A percentile compares a stretch with the other conserved stretches of the same genome.
These are phyloP conservation scores for Flaveria brownii DNA, from an alignment of 129 eudicot species.

Conservation along the genomic window DNA sequence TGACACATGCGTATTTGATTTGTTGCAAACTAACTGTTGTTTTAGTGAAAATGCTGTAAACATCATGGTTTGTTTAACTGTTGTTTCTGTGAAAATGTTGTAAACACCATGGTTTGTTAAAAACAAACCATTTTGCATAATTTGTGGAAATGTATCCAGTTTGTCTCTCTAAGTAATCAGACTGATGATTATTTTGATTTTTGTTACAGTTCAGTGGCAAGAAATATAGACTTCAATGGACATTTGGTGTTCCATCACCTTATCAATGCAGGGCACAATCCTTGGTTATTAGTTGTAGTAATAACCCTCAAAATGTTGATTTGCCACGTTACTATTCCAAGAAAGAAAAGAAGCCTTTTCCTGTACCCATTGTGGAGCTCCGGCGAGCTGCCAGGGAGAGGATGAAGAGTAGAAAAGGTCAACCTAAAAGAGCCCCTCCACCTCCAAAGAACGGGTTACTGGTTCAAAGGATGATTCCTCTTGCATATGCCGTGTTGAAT, in stretches of 20 bases:
- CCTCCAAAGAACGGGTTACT: conserved; percentile 88
- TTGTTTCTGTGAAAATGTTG: no score
- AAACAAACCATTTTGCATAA: conserved; percentile 6
- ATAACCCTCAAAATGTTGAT: conserved; percentile 92
- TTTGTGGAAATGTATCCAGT: neutral
- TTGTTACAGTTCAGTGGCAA: conserved; percentile 50
- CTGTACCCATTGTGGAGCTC: conserved; percentile 82
- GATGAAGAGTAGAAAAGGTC: conserved; percentile 63
- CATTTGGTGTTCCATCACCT: conserved; percentile 24
- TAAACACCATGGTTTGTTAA: neutral
- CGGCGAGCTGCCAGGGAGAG: conserved; percentile 94
- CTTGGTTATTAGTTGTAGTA: conserved; percentile 48
- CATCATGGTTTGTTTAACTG: no score
- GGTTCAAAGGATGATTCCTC: conserved; percentile 71
- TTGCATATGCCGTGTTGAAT: conserved; percentile 73
- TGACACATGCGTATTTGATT: neutral
- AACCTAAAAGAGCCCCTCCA: conserved; percentile 57
- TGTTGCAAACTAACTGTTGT: neutral
- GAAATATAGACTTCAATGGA: conserved; percentile 34
- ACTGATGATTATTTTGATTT: neutral
- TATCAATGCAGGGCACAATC: conserved; percentile 22
- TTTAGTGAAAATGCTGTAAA: neutral
- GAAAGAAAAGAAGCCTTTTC: conserved; percentile 90
- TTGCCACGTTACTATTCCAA: conserved; percentile 77
- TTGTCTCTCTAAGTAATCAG: neutral